Conservation (phyloP, 495 filamentous ascomycete species). For the Hapsidospora chrysogenum region DNA sequence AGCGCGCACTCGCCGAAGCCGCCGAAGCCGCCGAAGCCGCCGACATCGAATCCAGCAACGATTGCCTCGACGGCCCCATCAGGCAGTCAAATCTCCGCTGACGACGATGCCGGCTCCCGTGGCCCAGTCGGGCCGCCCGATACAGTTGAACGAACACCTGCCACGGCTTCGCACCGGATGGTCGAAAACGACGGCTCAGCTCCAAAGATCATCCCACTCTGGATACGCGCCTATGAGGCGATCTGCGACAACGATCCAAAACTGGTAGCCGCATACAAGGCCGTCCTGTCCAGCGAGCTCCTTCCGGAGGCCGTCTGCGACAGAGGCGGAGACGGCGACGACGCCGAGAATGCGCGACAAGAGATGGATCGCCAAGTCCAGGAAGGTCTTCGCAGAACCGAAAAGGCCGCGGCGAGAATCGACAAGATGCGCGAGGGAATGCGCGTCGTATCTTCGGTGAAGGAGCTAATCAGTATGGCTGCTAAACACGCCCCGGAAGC, state of each 20-base stretch:
- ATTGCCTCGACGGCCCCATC: no score
- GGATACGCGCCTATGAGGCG: background rate
- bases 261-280: background rate
- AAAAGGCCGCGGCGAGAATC: background rate
- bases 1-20: no score
- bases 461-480: background rate
- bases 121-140: no score
- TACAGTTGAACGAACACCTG: no score
- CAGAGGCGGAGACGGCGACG: background rate
- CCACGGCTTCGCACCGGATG: no score
- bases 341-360: background rate
- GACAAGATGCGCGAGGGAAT: background rate
- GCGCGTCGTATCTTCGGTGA: background rate
- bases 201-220: no score
- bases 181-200: no score
- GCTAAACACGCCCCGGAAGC: constrained; percentile 2
- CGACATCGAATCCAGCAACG: no score
- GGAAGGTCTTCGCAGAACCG: background rate
- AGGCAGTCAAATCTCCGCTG: no score
- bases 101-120: no score
- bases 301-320: no score
- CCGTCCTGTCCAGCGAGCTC: background rate
- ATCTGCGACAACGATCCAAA: background rate
- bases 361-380: background rate
- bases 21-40: no score